phyloP scores from a whole-genome alignment of 2,329 filamentous ascomycete genomes.

The Colletotrichum australisinense region DNA sequence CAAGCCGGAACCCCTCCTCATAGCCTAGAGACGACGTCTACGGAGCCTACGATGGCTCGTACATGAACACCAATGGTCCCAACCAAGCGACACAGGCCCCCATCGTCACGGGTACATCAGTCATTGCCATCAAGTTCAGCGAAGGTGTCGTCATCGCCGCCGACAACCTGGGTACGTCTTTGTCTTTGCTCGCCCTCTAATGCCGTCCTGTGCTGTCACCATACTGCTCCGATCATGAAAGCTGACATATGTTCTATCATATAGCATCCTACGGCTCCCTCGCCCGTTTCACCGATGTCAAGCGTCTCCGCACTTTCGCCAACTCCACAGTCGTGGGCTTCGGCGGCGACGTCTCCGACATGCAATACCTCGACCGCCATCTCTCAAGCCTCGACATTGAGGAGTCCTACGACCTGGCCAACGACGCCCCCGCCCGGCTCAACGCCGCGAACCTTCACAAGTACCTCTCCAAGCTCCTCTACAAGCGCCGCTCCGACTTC shows the following conservation, averaged over 20 bases:
- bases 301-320: constrained; percentile 92
- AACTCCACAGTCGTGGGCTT: constrained; percentile 88
- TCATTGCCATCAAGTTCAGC: constrained; percentile 94
- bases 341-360: constrained; percentile 97
- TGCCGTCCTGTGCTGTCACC: neutral
- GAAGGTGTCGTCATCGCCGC: constrained; percentile 96
- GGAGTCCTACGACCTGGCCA: constrained; percentile 79
- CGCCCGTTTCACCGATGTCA: constrained; percentile 95
- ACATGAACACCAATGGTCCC: constrained; percentile 78
- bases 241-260: constrained; percentile 33
- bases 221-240: neutral
- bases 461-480: constrained; percentile 95
- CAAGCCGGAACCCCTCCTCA: constrained; percentile 23
- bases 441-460: constrained; percentile 96
- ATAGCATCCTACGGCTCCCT: constrained; percentile 98
- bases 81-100: constrained; percentile 91
- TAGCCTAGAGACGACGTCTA: constrained; percentile 98
- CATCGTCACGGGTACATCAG: constrained; percentile 95
- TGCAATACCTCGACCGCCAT: constrained; percentile 97
- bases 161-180: constrained; percentile 85
- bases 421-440: constrained; percentile 64
- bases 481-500: constrained; percentile 94
- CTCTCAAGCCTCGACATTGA: constrained; percentile 87
- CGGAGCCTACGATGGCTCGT: constrained; percentile 89
- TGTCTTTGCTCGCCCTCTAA: neutral